These are phyloP conservation scores for Bipolaris sorokiniana DNA, from an alignment of 2,329 filamentous ascomycete species.

Conservation along the genomic window DNA sequence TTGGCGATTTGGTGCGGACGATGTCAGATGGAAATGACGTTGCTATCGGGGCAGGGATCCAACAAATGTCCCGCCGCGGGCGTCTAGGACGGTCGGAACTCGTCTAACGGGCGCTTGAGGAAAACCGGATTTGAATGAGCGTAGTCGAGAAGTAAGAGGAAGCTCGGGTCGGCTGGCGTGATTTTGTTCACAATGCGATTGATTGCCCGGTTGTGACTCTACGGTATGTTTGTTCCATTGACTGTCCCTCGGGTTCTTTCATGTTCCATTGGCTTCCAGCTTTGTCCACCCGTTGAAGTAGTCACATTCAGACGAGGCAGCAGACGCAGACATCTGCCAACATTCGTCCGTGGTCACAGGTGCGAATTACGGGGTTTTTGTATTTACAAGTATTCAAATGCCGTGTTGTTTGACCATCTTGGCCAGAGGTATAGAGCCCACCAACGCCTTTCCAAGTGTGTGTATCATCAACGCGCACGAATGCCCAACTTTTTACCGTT, in stretches of 20 bases:
- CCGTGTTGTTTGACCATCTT: slow-evolving; percentile 16
- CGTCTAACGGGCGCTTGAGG: background rate
- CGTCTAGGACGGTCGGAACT: slow-evolving; percentile 6
- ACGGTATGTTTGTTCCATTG: slow-evolving; percentile 24
- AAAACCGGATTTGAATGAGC: background rate
- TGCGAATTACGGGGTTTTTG: slow-evolving; percentile 1
- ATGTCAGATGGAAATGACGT: slow-evolving; percentile 36
- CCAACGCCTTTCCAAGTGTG: slow-evolving; percentile 37
- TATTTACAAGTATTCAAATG: slow-evolving; percentile 18
- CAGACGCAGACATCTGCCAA: background rate
- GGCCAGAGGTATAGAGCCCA: slow-evolving; percentile 28
- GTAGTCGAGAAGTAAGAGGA: background rate
- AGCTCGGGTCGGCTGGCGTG: slow-evolving; percentile 8
- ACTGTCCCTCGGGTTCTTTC: slow-evolving; percentile 22
- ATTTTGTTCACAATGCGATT: slow-evolving; percentile 11
- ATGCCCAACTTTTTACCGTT: background rate
- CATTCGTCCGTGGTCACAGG: background rate
- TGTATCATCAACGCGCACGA: slow-evolving; percentile 7
- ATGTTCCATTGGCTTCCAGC: slow-evolving; percentile 37
- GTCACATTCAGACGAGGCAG: background rate
- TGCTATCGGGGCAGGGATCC: slow-evolving; percentile 32
- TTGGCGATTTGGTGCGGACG: slow-evolving; percentile 10
- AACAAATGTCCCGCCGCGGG: slow-evolving; percentile 20
- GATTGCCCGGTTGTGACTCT: slow-evolving; percentile 30
- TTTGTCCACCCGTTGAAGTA: background rate